A percentile compares a stretch with the other conserved stretches of the same genome.
These are phyloP conservation scores for Penicillium sp. DNA, from an alignment of 2,329 filamentous ascomycete species.

Conservation along the genomic window DNA sequence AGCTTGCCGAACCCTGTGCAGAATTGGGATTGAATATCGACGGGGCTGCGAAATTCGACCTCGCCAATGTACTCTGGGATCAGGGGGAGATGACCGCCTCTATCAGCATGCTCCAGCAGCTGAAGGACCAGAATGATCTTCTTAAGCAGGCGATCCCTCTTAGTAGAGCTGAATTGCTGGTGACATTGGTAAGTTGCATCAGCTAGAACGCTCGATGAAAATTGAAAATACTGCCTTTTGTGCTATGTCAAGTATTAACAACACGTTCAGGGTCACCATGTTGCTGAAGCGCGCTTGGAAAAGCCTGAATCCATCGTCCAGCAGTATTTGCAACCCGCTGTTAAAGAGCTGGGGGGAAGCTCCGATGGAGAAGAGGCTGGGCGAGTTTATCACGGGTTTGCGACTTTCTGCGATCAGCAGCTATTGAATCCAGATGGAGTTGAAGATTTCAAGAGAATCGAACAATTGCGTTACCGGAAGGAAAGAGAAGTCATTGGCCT, in stretches of 20 bases:
- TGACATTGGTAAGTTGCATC: conserved; percentile 61
- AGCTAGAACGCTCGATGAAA: neutral
- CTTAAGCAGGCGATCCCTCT: conserved; percentile 68
- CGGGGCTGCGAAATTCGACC: conserved; percentile 72
- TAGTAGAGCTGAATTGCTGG: conserved; percentile 73
- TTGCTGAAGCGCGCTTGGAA: conserved; percentile 84
- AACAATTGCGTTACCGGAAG: conserved; percentile 75
- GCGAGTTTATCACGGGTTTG: conserved; percentile 90
- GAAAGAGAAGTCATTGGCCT: conserved; percentile 74
- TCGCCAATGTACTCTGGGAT: conserved; percentile 88
- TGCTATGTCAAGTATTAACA: neutral
- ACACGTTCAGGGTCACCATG: conserved; percentile 65
- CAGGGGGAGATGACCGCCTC: conserved; percentile 86
- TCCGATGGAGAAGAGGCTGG: conserved; percentile 70
- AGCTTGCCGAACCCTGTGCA: conserved; percentile 67
- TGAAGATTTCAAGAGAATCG: conserved; percentile 77
- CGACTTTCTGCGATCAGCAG: conserved; percentile 90
- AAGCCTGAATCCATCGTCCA: conserved; percentile 87
- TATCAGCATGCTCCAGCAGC: conserved; percentile 77
- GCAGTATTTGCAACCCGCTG: conserved; percentile 77
- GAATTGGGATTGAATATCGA: conserved; percentile 71
- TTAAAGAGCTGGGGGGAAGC: conserved; percentile 71
- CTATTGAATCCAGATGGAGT: conserved; percentile 79
- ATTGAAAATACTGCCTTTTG: too few relatives aligned
- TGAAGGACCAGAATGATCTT: conserved; percentile 60